A percentile compares a stretch with the other conserved stretches of the same genome.
Conservation (phyloP, 768 basidiomycete species). For the Lepiota venenata region DNA sequence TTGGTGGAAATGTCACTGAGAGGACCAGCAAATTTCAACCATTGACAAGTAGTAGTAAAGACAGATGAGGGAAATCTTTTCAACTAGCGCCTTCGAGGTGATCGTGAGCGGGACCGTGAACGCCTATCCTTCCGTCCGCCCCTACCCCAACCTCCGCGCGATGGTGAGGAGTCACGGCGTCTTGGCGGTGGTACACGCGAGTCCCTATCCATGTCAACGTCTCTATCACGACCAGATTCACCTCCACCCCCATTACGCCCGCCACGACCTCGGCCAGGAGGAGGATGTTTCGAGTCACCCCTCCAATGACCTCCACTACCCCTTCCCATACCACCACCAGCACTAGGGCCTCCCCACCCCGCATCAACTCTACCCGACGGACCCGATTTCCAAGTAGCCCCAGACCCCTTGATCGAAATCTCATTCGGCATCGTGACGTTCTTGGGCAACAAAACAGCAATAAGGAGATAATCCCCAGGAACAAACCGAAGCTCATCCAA, state of each 20-base stretch:
- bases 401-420: conserved; percentile 48
- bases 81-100: conserved; percentile 9
- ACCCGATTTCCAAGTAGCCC: conserved; percentile 20
- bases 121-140: conserved; percentile 36
- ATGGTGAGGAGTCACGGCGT: conserved; percentile 43
- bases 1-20: neutral
- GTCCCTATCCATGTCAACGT: conserved; percentile 32
- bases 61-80: neutral
- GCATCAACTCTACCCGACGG: conserved; percentile 15
- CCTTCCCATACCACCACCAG: conserved; percentile 30
- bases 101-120: conserved; percentile 37
- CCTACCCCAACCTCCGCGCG: conserved; percentile 35
- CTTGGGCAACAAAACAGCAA: conserved; percentile 76
- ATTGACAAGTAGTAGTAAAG: neutral
- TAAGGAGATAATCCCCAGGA: conserved; percentile 75
- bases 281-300: conserved; percentile 51
- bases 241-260: conserved; percentile 36
- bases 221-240: conserved; percentile 28
- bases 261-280: conserved; percentile 39
- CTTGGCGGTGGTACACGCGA: conserved; percentile 48
- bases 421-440: conserved; percentile 51
- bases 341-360: conserved; percentile 28
- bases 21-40: neutral
- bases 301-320: conserved; percentile 73
- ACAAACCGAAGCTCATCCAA: conserved; percentile 78